A percentile compares a stretch with the other conserved stretches of the same genome.
Conservation (phyloP, 495 filamentous ascomycete genomes). For the Rostrohypoxylon terebratum region DNA sequence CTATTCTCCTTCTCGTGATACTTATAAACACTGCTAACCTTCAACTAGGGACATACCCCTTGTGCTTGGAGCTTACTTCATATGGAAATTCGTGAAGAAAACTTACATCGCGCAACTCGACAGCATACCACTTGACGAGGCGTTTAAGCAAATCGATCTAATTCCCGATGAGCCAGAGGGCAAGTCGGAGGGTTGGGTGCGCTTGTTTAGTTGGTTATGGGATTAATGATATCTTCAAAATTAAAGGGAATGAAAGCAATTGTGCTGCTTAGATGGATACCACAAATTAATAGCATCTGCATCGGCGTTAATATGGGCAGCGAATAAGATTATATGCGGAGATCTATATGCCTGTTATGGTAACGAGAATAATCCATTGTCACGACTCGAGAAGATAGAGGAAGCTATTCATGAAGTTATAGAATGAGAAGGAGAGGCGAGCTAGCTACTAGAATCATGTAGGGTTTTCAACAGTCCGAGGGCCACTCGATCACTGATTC, state of each 20-base stretch:
- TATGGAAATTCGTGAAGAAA: conserved; percentile 66
- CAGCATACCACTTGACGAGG: conserved; percentile 61
- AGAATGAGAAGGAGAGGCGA: neutral
- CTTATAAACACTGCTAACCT: conserved; percentile 24
- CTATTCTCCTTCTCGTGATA: neutral
- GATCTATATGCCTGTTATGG: neutral
- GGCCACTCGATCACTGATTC: neutral
- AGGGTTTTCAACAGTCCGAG: neutral
- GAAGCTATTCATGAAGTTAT: neutral
- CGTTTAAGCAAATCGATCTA: conserved; percentile 52
- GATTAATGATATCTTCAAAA: conserved; percentile 38
- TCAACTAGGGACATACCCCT: conserved; percentile 64
- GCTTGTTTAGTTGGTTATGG: conserved; percentile 57
- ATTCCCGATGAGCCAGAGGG: conserved; percentile 49
- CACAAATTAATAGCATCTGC: neutral
- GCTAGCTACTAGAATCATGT: neutral
- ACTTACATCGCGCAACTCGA: conserved; percentile 65
- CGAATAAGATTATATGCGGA: neutral
- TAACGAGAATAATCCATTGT: neutral
- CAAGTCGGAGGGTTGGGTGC: conserved; percentile 47
- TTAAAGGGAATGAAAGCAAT: neutral
- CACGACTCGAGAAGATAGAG: neutral
- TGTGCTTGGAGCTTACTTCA: conserved; percentile 62
- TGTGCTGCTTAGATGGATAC: neutral
- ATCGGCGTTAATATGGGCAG: neutral